Evolutionary conservation across 305 asterid species (phyloP).

Genomic region (Solanum aculeatissimum): DNA sequence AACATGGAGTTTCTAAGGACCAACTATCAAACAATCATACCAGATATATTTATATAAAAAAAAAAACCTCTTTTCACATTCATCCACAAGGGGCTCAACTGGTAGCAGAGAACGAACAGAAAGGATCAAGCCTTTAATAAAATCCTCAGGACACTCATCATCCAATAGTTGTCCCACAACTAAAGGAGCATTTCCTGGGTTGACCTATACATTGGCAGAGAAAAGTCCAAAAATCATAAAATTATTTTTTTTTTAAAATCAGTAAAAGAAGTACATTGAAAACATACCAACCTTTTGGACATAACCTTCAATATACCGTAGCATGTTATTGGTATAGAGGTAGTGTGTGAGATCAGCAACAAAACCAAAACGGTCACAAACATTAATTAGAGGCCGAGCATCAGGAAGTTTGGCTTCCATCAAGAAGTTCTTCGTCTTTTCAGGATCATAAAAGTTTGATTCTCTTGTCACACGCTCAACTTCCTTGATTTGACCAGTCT

Average conservation of each 20-base stretch:
- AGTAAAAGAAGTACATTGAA: not conserved
- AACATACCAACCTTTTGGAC: conserved; percentile 65
- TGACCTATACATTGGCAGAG: conserved; percentile 49
- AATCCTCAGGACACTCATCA: conserved; percentile 99
- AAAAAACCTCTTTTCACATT: conserved; percentile 88
- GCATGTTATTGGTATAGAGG: conserved; percentile 90
- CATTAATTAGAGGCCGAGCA: conserved; percentile 96
- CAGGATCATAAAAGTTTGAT: conserved; percentile 93
- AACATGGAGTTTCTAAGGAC: not conserved
- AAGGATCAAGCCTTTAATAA: conserved; percentile 89
- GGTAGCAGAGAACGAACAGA: conserved; percentile 99
- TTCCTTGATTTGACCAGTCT: conserved; percentile 99
- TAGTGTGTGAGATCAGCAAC: conserved; percentile 98
- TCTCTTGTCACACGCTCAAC: conserved; percentile 99
- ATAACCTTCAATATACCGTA: conserved; percentile 98
- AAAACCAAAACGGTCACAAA: conserved; percentile 98
- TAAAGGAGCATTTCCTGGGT: conserved; percentile 98
- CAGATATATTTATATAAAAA: conserved; percentile 25
- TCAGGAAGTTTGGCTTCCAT: conserved; percentile 99
- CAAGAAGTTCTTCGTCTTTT: conserved; percentile 90
- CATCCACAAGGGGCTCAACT: conserved; percentile 98
- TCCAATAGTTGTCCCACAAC: conserved; percentile 98
- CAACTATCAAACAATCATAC: not conserved
- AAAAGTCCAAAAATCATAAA: not conserved
- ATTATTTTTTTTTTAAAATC: not conserved